Conservation (phyloP, 768 basidiomycete species). For the Pisolithus tinctorius region DNA sequence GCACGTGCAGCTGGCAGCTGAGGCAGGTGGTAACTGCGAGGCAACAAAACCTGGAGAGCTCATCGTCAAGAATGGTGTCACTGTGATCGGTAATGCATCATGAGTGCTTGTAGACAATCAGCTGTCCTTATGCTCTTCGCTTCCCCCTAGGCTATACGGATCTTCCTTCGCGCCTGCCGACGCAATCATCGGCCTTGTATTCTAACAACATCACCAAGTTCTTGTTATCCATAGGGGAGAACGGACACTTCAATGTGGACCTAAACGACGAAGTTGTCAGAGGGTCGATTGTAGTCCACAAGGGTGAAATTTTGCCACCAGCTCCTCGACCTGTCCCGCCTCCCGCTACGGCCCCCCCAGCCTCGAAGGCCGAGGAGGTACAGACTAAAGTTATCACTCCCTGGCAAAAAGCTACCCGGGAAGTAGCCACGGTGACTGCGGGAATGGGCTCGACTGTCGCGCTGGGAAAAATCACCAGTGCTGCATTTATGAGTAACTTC, state of each 20-base stretch:
- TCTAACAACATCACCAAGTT: conserved; percentile 92
- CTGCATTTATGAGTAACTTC: conserved; percentile 83
- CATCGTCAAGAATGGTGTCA: conserved; percentile 65
- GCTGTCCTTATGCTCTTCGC: conserved; percentile 2
- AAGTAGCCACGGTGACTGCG: conserved; percentile 66
- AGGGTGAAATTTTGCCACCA: conserved; percentile 59
- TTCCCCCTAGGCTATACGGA: conserved; percentile 63
- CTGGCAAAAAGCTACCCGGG: conserved; percentile 74
- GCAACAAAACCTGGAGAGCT: conserved; percentile 76
- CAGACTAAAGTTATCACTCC: conserved; percentile 62
- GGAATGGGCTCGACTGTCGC: conserved; percentile 71
- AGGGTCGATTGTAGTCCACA: conserved; percentile 68
- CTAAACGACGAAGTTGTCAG: conserved; percentile 81
- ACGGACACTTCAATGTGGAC: conserved; percentile 58
- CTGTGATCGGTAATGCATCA: conserved; percentile 56
- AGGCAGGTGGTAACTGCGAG: conserved; percentile 87
- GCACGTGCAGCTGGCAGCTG: conserved; percentile 48
- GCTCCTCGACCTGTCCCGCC: conserved; percentile 63
- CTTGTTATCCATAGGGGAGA: conserved; percentile 68
- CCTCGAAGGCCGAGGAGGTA: conserved; percentile 39
- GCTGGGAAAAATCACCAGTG: conserved; percentile 73
- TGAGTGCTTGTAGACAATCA: not conserved
- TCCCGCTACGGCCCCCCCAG: conserved; percentile 46
- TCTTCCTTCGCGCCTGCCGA: conserved; percentile 81
- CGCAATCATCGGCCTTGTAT: conserved; percentile 83